phyloP scores from a whole-genome alignment of 192 early-diverging fungal species.

The Rhizoclosmatium globosum region DNA sequence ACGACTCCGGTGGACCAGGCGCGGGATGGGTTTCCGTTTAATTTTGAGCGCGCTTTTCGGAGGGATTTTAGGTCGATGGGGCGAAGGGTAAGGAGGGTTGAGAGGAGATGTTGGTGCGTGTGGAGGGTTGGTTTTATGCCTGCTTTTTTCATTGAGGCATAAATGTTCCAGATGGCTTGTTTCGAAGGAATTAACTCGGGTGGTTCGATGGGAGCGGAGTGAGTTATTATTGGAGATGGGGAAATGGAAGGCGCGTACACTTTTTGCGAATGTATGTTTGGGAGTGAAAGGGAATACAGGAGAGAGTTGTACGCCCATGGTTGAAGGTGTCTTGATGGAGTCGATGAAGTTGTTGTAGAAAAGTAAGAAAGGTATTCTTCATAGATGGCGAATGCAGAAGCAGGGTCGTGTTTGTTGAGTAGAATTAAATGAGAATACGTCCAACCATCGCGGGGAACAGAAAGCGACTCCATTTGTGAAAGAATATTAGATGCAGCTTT shows the following conservation, averaged over 20 bases:
- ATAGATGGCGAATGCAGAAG: background rate
- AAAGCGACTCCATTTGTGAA: background rate
- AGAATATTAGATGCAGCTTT: background rate
- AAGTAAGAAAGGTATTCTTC: background rate
- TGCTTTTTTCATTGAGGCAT: slow-evolving; percentile 9
- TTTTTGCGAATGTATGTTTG: background rate
- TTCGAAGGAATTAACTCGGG: background rate
- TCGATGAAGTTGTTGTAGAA: no score
- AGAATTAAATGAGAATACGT: slow-evolving; percentile 16
- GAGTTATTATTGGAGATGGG: background rate
- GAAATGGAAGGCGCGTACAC: background rate
- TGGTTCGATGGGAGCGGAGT: no score
- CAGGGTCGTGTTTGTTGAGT: background rate
- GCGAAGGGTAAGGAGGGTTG: background rate
- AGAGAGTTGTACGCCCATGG: slow-evolving; percentile 27
- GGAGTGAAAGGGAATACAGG: background rate
- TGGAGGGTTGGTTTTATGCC: background rate
- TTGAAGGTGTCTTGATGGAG: background rate
- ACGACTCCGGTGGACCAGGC: background rate
- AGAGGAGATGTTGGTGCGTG: slow-evolving; percentile 3
- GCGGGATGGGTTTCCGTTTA: background rate
- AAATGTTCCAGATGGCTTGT: background rate
- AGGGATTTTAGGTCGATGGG: slow-evolving; percentile 17
- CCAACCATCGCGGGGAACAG: slow-evolving; percentile 14
- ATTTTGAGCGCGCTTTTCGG: slow-evolving; percentile 19